A percentile compares a stretch with the other conserved stretches of the same genome.
Evolutionary conservation across 1,139 yeast genomes (phyloP).

Genomic region (Suhomyces kunorum): DNA sequence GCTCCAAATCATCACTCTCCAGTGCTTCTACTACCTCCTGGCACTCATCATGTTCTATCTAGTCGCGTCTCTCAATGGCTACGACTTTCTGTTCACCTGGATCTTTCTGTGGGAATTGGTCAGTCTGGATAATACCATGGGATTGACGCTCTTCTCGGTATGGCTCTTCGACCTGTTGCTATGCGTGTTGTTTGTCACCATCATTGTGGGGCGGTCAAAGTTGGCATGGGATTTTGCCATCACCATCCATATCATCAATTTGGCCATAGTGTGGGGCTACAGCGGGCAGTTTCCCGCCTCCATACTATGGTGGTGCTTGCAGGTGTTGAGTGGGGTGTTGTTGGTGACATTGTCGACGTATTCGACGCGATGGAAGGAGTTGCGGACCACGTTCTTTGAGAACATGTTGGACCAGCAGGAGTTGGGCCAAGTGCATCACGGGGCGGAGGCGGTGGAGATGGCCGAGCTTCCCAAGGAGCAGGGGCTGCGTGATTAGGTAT

Average conservation of each 20-base stretch:
- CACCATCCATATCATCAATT: constrained; percentile 80
- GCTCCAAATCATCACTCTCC: constrained; percentile 63
- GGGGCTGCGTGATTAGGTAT: constrained; percentile 1
- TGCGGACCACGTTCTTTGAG: constrained; percentile 85
- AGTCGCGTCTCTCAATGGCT: constrained; percentile 61
- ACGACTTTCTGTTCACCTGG: constrained; percentile 63
- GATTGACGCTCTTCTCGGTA: constrained; percentile 66
- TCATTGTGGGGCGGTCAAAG: constrained; percentile 88
- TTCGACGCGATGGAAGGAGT: constrained; percentile 84
- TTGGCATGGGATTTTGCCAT: constrained; percentile 95
- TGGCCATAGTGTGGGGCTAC: constrained; percentile 67
- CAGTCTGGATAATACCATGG: constrained; percentile 75
- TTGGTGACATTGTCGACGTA: constrained; percentile 82
- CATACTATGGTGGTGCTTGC: constrained; percentile 83
- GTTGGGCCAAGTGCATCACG: constrained; percentile 31
- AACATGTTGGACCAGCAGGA: constrained; percentile 63
- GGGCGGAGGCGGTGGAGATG: constrained; percentile 23
- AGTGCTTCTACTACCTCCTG: constrained; percentile 64
- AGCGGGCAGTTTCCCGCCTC: constrained; percentile 68
- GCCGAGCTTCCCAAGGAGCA: constrained; percentile 17
- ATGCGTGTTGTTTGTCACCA: constrained; percentile 79
- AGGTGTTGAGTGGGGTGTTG: constrained; percentile 62
- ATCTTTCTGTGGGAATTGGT: constrained; percentile 82
- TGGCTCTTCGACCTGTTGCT: constrained; percentile 81
- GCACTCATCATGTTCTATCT: constrained; percentile 59